phyloP scores from a whole-genome alignment of 2,329 filamentous ascomycete genomes.

The Aureobasidium namibiae region DNA sequence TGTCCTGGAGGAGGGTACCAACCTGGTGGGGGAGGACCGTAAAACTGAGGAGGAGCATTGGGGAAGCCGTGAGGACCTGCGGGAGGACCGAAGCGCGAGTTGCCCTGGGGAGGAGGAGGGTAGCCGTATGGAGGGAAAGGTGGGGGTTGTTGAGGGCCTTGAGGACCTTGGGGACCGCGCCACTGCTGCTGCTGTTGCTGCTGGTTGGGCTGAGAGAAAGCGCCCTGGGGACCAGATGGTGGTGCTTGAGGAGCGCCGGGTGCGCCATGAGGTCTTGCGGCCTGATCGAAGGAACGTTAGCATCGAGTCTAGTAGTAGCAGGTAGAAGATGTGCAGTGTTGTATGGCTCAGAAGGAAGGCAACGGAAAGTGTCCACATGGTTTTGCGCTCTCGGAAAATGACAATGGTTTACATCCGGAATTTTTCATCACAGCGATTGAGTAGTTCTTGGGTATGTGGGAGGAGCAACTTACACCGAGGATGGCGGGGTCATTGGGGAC shows the following conservation, averaged over 20 bases:
- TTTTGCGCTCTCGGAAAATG: conserved; percentile 89
- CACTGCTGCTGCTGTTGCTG: conserved; percentile 27
- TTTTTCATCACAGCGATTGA: conserved; percentile 70
- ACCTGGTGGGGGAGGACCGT: conserved; percentile 42
- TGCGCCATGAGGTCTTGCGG: conserved; percentile 19
- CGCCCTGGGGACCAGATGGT: conserved; percentile 17
- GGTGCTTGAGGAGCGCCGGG: conserved; percentile 5
- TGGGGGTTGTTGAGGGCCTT: conserved; percentile 16
- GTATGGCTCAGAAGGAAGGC: conserved; percentile 92
- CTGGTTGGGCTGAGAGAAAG: conserved; percentile 29
- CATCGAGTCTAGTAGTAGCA: background rate
- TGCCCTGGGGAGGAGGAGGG: conserved; percentile 35
- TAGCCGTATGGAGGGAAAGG: conserved; percentile 32
- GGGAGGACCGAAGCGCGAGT: conserved; percentile 36
- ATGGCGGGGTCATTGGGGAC: conserved; percentile 95
- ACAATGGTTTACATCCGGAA: conserved; percentile 87
- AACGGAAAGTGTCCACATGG: conserved; percentile 97
- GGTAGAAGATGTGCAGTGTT: conserved; percentile 3
- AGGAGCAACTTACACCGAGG: conserved; percentile 81
- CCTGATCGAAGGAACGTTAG: conserved; percentile 18
- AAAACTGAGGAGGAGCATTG: conserved; percentile 50
- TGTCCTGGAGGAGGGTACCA: conserved; percentile 67
- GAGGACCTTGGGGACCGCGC: conserved; percentile 30
- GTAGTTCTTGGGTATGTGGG: conserved; percentile 19
- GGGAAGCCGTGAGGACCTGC: conserved; percentile 38